Evolutionary conservation across 2,329 filamentous ascomycete genomes (phyloP).

Genomic region (Neofusicoccum sp.): DNA sequence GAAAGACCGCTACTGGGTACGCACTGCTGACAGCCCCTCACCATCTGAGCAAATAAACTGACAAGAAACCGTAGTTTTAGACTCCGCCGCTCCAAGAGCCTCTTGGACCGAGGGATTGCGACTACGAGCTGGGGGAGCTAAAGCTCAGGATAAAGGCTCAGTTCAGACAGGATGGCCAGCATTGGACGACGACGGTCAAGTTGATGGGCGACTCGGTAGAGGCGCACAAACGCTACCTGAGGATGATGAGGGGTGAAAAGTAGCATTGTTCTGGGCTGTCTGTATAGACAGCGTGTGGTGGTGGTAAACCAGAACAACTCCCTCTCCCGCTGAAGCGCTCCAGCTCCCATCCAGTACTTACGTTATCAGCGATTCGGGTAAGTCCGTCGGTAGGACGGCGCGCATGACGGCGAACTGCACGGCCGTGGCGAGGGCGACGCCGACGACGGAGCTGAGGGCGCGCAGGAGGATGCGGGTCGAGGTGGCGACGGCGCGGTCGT

Average conservation of each 20-base stretch:
- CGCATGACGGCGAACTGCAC: constrained; percentile 22
- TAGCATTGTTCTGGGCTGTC: neutral
- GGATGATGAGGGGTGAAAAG: neutral
- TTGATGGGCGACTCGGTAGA: neutral
- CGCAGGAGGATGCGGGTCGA: constrained; percentile 29
- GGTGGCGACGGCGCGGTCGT: constrained; percentile 31
- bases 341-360: constrained; percentile 24
- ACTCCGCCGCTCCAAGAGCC: no score
- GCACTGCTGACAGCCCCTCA: no score
- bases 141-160: no score
- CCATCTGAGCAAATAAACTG: no score
- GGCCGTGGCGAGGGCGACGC: constrained; percentile 21
- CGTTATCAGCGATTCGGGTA: constrained; percentile 15
- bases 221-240: neutral
- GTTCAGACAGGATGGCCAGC: neutral
- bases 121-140: no score
- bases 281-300: no score
- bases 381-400: neutral
- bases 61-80: no score
- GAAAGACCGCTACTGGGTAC: no score
- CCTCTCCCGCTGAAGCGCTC: no score
- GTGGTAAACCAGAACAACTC: no score
- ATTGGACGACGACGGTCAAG: neutral
- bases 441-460: constrained; percentile 26
- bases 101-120: no score